phyloP scores from a whole-genome alignment of 2,329 filamentous ascomycete genomes.

The Fusarium xylarioides region DNA sequence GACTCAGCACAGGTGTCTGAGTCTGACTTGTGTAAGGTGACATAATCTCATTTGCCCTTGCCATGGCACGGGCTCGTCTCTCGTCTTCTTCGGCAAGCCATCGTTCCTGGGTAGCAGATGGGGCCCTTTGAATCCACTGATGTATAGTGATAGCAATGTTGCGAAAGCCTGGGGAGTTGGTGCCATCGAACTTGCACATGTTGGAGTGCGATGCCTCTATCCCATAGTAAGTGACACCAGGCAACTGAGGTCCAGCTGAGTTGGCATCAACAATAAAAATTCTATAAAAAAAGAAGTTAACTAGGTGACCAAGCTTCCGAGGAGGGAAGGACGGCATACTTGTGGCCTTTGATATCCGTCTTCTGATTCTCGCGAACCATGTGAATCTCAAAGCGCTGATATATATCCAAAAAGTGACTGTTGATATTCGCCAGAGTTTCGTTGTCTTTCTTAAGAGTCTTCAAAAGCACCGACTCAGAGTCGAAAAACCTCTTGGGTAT shows the following conservation, averaged over 20 bases:
- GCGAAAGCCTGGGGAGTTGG: conserved; percentile 71
- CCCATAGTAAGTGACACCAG: conserved; percentile 77
- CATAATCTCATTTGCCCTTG: conserved; percentile 58
- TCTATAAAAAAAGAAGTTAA: conserved; percentile 39
- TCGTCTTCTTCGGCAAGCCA: conserved; percentile 71
- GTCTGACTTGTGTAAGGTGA: conserved; percentile 37
- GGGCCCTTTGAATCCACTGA: conserved; percentile 64
- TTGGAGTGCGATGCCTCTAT: conserved; percentile 76
- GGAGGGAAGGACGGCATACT: conserved; percentile 43
- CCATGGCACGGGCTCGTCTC: conserved; percentile 52
- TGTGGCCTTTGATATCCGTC: conserved; percentile 72
- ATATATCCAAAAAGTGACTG: conserved; percentile 75
- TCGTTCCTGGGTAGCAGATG: conserved; percentile 61
- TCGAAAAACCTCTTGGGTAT: conserved; percentile 74
- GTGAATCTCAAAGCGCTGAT: conserved; percentile 75
- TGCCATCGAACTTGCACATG: conserved; percentile 77
- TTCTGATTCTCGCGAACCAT: conserved; percentile 81
- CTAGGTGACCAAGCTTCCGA: not conserved
- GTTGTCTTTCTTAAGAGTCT: conserved; percentile 76
- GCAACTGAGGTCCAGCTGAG: conserved; percentile 74
- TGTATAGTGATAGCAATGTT: conserved; percentile 59
- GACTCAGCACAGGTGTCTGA: not conserved
- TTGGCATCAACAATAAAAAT: conserved; percentile 73
- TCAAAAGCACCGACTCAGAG: conserved; percentile 72
- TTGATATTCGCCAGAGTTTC: conserved; percentile 81